Evolutionary conservation across 1,139 yeast species (phyloP).

Genomic region (Hanseniaspora uvarum): DNA sequence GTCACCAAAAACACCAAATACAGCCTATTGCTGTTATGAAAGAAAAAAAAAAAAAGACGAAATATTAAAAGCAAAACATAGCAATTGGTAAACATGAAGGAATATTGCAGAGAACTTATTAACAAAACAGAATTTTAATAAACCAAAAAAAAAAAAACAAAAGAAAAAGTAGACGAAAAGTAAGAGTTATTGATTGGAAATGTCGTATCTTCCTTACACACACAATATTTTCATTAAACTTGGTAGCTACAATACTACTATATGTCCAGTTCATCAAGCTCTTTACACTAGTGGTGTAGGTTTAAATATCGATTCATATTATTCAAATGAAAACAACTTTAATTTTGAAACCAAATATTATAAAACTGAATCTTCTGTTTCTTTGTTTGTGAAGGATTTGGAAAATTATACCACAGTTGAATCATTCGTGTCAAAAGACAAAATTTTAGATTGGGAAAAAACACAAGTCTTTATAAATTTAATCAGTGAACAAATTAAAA

Average conservation of each 20-base stretch:
- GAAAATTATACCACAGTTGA: neutral
- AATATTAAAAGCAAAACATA: neutral
- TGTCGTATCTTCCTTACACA: conserved; percentile 7
- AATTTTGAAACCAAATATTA: conserved; percentile 1
- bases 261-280: conserved; percentile 5
- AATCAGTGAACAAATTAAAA: neutral
- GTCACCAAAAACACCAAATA: neutral
- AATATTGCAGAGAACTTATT: no score
- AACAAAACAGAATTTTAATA: neutral
- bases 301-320: conserved; percentile 11
- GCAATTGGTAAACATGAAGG: neutral
- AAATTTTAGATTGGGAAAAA: conserved; percentile 1
- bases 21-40: neutral
- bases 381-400: neutral
- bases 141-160: neutral
- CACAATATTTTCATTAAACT: conserved; percentile 7
- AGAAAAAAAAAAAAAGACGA: neutral
- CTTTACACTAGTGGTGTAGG: conserved; percentile 8
- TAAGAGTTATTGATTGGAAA: neutral
- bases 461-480: neutral
- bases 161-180: no score
- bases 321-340: conserved; percentile 10
- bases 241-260: conserved; percentile 8
- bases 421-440: conserved; percentile 6
- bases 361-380: neutral